Percentiles rank a stretch among this genome's conserved stretches.
phyloP scores from a whole-genome alignment of 139 green algal species.

The Trebouxia sp. region DNA sequence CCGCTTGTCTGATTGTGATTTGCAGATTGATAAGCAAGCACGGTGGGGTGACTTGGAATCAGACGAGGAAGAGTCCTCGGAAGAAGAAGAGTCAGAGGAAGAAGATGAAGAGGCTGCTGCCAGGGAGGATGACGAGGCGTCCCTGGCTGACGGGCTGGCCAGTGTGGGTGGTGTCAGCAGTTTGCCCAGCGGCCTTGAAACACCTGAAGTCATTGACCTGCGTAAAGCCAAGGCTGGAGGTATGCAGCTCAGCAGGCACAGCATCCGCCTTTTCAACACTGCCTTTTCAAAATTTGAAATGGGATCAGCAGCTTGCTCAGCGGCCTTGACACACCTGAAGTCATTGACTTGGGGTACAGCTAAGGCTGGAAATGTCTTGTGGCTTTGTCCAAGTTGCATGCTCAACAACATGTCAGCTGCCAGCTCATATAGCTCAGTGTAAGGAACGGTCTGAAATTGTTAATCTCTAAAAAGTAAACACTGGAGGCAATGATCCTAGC shows the following conservation, averaged over 20 bases:
- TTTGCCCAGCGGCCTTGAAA: conserved; percentile 78
- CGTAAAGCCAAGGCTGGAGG: conserved; percentile 71
- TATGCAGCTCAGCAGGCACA: no score
- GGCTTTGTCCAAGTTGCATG: no score
- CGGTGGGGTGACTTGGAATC: conserved; percentile 82
- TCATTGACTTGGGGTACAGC: no score
- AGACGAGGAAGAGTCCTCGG: conserved; percentile 66
- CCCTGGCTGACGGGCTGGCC: conserved; percentile 53
- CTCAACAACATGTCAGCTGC: no score
- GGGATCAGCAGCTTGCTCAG: no score
- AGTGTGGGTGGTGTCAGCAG: conserved; percentile 64
- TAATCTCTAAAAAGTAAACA: conserved; percentile 59
- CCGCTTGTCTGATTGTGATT: no score
- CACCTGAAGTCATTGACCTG: conserved; percentile 86
- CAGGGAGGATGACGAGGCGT: conserved; percentile 41
- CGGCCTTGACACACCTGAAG: no score
- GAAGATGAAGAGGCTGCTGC: conserved; percentile 42
- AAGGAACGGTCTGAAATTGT: conserved; percentile 37
- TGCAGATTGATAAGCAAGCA: conserved; percentile 66
- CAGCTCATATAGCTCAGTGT: no score
- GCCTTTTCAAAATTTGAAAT: no score
- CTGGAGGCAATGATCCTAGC: conserved; percentile 61
- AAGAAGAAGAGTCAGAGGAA: conserved; percentile 60
- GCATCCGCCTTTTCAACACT: no score
- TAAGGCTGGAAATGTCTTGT: no score